Conservation (phyloP, 805 yeast species). For the Saccharomycopsis fibuligera region DNA sequence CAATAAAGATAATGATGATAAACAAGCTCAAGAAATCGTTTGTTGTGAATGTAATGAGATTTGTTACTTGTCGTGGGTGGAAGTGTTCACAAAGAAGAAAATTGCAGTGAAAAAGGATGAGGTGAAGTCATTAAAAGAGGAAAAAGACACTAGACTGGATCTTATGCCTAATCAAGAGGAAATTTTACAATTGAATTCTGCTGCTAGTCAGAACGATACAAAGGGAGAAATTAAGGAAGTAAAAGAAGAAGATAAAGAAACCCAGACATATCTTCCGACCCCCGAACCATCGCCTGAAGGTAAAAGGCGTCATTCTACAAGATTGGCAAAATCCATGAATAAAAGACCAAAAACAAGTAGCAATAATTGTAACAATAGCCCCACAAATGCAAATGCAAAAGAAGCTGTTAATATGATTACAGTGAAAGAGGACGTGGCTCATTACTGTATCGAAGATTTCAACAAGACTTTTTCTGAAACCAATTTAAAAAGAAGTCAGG, state of each 20-base stretch:
- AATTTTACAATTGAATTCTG: no score
- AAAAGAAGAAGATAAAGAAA: neutral
- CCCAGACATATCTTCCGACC: slow-evolving; percentile 2
- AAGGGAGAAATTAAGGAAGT: neutral
- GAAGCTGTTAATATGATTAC: neutral
- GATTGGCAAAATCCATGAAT: neutral
- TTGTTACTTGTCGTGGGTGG: slow-evolving; percentile 13
- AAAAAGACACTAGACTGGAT: neutral
- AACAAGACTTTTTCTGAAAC: neutral
- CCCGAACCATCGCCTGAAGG: slow-evolving; percentile 16
- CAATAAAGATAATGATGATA: neutral
- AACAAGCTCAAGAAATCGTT: slow-evolving; percentile 4
- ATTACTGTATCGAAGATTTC: slow-evolving; percentile 9
- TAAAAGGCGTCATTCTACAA: neutral
- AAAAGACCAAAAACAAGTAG: no score
- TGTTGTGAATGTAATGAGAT: slow-evolving; percentile 11
- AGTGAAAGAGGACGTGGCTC: neutral
- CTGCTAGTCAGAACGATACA: no score
- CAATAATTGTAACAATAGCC: no score
- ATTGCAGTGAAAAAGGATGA: neutral
- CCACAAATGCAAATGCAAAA: neutral
- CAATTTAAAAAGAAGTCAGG: neutral
- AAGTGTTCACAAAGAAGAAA: slow-evolving; percentile 1
- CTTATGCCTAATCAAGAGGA: no score
- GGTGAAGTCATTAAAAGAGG: neutral